Evolutionary conservation across 106 monocot species (phyloP), one percentile per base, ranked within the genome.

Genomic region (Dactylorhiza incarnata): DNA sequence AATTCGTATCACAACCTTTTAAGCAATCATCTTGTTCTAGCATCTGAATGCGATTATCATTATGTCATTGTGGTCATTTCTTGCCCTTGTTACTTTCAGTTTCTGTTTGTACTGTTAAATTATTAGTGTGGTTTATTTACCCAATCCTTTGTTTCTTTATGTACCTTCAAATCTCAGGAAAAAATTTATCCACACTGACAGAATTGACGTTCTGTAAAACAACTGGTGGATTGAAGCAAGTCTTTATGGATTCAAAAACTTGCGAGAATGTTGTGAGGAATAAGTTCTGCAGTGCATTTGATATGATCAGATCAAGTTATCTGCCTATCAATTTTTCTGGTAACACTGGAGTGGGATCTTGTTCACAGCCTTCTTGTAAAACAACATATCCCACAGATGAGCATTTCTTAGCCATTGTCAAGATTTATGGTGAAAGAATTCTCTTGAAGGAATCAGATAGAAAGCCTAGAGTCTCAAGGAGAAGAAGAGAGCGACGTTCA

Each of bases 361-460:
- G 29, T 14, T 80, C 58, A 62, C 48, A 11, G 47, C 63, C 78
- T 49, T 79, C 66, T 47, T 65, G 47, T 73, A 71, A 52, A 82
- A 47, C 15, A 79, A 58, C 29, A 24, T 23, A 83, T 78, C 76
- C 69, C 50, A 17, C 79, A 68, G 86, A 86, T 75, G 72, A 78
- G 13, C 54, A 63, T 72, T 72, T 91, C 14, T 37, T 49, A 54
- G 76, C 58, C 62, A 81, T 90, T 79, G 73, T 87, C 45, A 75
- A 72, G 71, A 81, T 65, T 44, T 91, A 85, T 79, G 82, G 88
- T 59, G 99, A 94, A 80, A 90, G 29, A 45, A 84, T 99, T 83
- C 5, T 83, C 7, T 63, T 94, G 78, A 91, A 83, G 59, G 99
- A 99, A 55, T 86, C 99, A 48, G 99, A 99, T 52, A 83, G 72